A percentile compares a stretch with the other conserved stretches of the same genome.
Conservation (phyloP, 2,329 filamentous ascomycete species). For the Nigrospora sphaerica region DNA sequence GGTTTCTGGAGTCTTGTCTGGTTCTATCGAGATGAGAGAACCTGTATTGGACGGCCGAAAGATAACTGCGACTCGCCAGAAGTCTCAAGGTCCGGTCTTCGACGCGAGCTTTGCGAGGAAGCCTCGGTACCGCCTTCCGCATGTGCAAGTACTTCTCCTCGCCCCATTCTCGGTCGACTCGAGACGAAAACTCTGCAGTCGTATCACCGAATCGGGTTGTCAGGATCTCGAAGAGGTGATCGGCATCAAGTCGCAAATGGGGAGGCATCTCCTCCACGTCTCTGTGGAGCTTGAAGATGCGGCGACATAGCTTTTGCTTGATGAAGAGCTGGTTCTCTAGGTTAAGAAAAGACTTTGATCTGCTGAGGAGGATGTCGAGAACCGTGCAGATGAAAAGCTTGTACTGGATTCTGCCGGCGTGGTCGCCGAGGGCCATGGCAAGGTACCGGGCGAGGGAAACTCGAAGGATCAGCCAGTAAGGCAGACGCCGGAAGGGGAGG, state of each 20-base stretch:
- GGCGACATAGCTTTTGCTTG: slow-evolving; percentile 46
- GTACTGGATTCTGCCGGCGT: slow-evolving; percentile 41
- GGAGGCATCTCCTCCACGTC: slow-evolving; percentile 19
- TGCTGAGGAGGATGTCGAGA: slow-evolving; percentile 36
- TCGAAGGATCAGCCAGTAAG: slow-evolving; percentile 55
- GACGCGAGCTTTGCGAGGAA: slow-evolving; percentile 28
- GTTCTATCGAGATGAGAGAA: too few relatives aligned
- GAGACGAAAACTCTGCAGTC: slow-evolving; percentile 15
- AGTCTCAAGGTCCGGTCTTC: slow-evolving; percentile 26
- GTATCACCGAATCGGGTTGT: slow-evolving; percentile 16
- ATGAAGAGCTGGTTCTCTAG: slow-evolving; percentile 32
- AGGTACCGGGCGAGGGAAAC: slow-evolving; percentile 48
- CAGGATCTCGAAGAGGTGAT: slow-evolving; percentile 19
- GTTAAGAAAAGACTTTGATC: slow-evolving; percentile 20
- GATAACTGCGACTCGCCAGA: slow-evolving; percentile 26
- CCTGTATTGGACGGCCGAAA: slow-evolving; percentile 6
- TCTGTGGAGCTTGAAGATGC: slow-evolving; percentile 48
- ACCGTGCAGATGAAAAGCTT: slow-evolving; percentile 47
- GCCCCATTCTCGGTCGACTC: slow-evolving; percentile 27
- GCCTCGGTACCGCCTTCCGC: slow-evolving; percentile 28
- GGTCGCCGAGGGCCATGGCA: slow-evolving; percentile 25
- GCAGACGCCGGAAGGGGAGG: slow-evolving; percentile 54
- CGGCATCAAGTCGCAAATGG: slow-evolving; percentile 10
- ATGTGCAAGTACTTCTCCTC: slow-evolving; percentile 24
- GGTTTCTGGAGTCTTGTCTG: too few relatives aligned